These are phyloP conservation scores for Byssoonygena ceratinophila DNA, from an alignment of 2,329 filamentous ascomycete species.

Conservation along the genomic window DNA sequence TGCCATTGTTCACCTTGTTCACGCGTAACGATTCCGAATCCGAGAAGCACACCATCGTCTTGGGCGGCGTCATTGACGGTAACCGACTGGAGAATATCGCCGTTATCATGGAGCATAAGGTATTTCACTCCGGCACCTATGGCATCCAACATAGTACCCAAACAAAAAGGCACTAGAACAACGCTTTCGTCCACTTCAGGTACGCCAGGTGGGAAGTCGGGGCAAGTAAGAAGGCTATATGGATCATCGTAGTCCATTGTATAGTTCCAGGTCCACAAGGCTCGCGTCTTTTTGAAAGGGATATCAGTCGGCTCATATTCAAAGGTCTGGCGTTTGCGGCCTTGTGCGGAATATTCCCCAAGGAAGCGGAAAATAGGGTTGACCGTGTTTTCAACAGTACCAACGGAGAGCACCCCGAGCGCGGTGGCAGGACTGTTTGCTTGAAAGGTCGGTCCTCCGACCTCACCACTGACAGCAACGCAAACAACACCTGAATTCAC, in stretches of 20 bases:
- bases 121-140: slow-evolving; percentile 5
- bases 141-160: slow-evolving; percentile 5
- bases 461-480: slow-evolving; percentile 8
- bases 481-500: slow-evolving; percentile 8
- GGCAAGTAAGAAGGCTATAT: slow-evolving; percentile 5
- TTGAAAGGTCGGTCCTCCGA: slow-evolving; percentile 8
- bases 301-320: slow-evolving; percentile 10
- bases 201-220: slow-evolving; percentile 1
- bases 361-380: slow-evolving; percentile 7
- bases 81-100: slow-evolving; percentile 5
- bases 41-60: slow-evolving; percentile 21
- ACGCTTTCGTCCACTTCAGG: slow-evolving; percentile 2
- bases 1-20: slow-evolving; percentile 9
- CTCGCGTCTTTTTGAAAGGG: background rate
- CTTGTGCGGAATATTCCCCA: slow-evolving; percentile 4
- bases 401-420: slow-evolving; percentile 5
- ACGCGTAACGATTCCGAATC: slow-evolving; percentile 9
- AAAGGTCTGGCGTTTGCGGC: slow-evolving; percentile 1
- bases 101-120: slow-evolving; percentile 10
- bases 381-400: slow-evolving; percentile 12
- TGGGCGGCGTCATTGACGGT: background rate
- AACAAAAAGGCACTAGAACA: slow-evolving; percentile 10
- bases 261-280: slow-evolving; percentile 9
- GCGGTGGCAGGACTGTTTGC: slow-evolving; percentile 11
- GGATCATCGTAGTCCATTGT: slow-evolving; percentile 6